These are phyloP conservation scores for Gamsiella multidivaricata DNA, from an alignment of 192 early-diverging fungal genomes.

Conservation along the genomic window DNA sequence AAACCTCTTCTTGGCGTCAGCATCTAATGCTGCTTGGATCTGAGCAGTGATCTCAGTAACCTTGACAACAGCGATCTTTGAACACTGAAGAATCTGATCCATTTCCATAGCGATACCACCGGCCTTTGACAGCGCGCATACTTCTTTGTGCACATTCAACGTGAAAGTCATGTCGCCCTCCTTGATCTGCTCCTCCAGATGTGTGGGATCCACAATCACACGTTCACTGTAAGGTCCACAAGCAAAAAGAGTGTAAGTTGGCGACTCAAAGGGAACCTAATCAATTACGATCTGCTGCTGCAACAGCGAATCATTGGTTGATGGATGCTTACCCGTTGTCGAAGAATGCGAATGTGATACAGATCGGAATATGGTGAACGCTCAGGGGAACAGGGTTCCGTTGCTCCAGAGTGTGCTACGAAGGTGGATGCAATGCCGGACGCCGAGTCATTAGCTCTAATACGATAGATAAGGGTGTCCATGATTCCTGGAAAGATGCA, in stretches of 20 bases:
- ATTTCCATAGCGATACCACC: slow-evolving; percentile 87
- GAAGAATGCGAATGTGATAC: slow-evolving; percentile 93
- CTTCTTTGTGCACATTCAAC: slow-evolving; percentile 91
- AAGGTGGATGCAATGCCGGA: slow-evolving; percentile 1
- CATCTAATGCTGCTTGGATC: slow-evolving; percentile 78
- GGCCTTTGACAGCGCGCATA: slow-evolving; percentile 92
- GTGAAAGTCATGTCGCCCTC: slow-evolving; percentile 89
- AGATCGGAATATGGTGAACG: slow-evolving; percentile 96
- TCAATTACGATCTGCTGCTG: too few species aligned
- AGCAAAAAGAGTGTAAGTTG: too few species aligned
- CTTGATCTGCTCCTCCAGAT: slow-evolving; percentile 88
- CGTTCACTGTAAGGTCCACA: slow-evolving; percentile 60
- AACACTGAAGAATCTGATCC: slow-evolving; percentile 82
- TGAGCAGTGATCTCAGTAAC: slow-evolving; percentile 80
- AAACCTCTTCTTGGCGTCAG: slow-evolving; percentile 53
- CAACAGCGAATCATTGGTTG: neutral
- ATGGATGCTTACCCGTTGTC: slow-evolving; percentile 70
- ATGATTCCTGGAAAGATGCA: neutral
- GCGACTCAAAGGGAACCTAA: too few species aligned
- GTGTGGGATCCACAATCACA: slow-evolving; percentile 85
- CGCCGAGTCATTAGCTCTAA: too few species aligned
- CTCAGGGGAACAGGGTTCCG: slow-evolving; percentile 93
- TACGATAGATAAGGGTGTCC: slow-evolving; percentile 8
- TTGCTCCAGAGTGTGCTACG: slow-evolving; percentile 85
- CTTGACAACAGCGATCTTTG: slow-evolving; percentile 81